Percentiles rank a stretch among this genome's conserved stretches.
Conservation (phyloP, 768 basidiomycete species). For the Chlorophyllum brunneum region DNA sequence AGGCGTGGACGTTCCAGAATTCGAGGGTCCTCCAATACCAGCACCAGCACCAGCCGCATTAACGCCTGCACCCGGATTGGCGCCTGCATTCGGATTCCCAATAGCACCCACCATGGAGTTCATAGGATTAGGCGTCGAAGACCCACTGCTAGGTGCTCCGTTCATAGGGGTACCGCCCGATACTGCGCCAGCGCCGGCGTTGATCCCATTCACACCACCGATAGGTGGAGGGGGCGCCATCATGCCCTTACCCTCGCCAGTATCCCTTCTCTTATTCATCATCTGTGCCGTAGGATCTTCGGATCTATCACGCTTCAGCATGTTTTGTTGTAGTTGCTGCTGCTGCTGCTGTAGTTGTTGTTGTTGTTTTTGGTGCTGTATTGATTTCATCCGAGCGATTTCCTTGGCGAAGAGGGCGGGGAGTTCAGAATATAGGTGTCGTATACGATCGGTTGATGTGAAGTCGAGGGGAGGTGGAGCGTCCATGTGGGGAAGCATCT, state of each 20-base stretch:
- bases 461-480: slow-evolving; percentile 49
- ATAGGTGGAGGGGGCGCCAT: slow-evolving; percentile 37
- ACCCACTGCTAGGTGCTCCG: slow-evolving; percentile 8
- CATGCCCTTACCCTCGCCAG: slow-evolving; percentile 56
- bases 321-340: slow-evolving; percentile 23
- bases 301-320: slow-evolving; percentile 58
- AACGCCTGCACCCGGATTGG: neutral
- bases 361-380: slow-evolving; percentile 9
- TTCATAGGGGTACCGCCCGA: slow-evolving; percentile 14
- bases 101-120: slow-evolving; percentile 16
- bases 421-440: slow-evolving; percentile 59
- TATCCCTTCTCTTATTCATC: slow-evolving; percentile 63
- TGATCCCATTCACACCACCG: slow-evolving; percentile 24
- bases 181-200: slow-evolving; percentile 15
- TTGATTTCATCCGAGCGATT: slow-evolving; percentile 32
- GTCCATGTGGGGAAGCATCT: slow-evolving; percentile 34
- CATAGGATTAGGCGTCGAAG: slow-evolving; percentile 15
- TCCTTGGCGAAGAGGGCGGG: slow-evolving; percentile 62
- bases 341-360: slow-evolving; percentile 24
- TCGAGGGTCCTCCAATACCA: slow-evolving; percentile 4
- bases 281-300: slow-evolving; percentile 38
- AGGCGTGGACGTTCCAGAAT: slow-evolving; percentile 17
- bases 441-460: slow-evolving; percentile 54
- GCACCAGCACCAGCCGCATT: neutral
- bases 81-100: slow-evolving; percentile 17